A percentile compares a stretch with the other conserved stretches of the same genome.
These are phyloP conservation scores for Cryptococcus sp. DNA, from an alignment of 1,284 basidiomycete genomes.

Conservation along the genomic window DNA sequence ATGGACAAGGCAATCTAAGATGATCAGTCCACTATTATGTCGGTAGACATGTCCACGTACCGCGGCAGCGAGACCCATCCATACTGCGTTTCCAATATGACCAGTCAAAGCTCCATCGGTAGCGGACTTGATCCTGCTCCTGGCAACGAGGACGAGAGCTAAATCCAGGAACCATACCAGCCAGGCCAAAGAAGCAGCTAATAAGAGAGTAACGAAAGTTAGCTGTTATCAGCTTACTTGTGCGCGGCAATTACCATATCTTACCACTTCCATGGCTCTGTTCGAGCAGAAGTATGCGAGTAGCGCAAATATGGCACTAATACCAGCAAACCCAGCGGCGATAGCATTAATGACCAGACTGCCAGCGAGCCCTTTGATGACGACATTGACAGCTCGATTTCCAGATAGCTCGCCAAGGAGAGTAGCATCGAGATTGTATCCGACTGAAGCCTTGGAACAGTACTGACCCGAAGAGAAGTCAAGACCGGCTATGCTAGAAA, in stretches of 20 bases:
- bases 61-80: constrained; percentile 37
- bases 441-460: constrained; percentile 28
- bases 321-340: constrained; percentile 30
- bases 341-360: constrained; percentile 37
- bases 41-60: constrained; percentile 19
- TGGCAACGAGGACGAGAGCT: constrained; percentile 30
- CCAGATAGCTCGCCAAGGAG: constrained; percentile 14
- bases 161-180: constrained; percentile 33
- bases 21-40: background rate
- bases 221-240: constrained; percentile 12
- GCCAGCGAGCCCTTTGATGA: constrained; percentile 18
- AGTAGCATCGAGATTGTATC: constrained; percentile 29
- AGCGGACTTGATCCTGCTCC: constrained; percentile 20
- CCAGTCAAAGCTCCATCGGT: constrained; percentile 22
- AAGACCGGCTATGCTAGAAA: background rate
- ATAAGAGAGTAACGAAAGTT: constrained; percentile 27
- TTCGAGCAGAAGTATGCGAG: constrained; percentile 30
- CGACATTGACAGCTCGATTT: constrained; percentile 2
- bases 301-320: constrained; percentile 27
- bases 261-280: constrained; percentile 30
- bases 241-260: constrained; percentile 2
- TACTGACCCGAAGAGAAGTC: background rate
- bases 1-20: constrained; percentile 25
- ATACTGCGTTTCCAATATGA: constrained; percentile 35
- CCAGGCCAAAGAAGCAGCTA: constrained; percentile 23